Conservation (phyloP, 371 early-diverging fungal genomes). For the Rhizopus sp. region DNA sequence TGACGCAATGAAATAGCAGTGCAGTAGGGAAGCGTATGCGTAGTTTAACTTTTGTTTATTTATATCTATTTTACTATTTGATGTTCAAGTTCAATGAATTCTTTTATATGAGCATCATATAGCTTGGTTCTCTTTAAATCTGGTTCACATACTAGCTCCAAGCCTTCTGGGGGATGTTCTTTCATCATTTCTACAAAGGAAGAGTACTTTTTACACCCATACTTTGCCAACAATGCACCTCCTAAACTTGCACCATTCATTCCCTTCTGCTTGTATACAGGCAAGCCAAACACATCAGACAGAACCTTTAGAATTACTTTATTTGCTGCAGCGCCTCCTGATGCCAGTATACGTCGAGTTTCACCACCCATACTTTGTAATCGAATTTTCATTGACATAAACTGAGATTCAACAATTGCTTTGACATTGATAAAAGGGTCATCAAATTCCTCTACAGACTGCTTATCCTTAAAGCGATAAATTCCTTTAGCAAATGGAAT, state of each 20-base stretch:
- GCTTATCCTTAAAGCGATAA: conserved; percentile 60
- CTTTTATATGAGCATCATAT: conserved; percentile 8
- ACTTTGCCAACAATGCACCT: conserved; percentile 51
- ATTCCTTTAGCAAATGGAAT: conserved; percentile 74
- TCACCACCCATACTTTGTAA: conserved; percentile 38
- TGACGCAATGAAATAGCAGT: too few species aligned
- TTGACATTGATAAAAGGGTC: conserved; percentile 50
- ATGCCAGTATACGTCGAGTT: conserved; percentile 58
- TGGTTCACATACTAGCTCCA: conserved; percentile 36
- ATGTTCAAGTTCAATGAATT: conserved; percentile 19
- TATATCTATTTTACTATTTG: conserved; percentile 10
- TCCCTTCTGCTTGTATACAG: conserved; percentile 58
- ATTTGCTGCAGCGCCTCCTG: conserved; percentile 80
- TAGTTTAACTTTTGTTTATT: not conserved
- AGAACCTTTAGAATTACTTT: conserved; percentile 56
- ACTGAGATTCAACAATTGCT: conserved; percentile 75
- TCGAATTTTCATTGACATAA: conserved; percentile 70
- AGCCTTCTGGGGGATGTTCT: conserved; percentile 20
- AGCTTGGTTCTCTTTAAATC: conserved; percentile 18
- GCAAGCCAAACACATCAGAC: conserved; percentile 71
- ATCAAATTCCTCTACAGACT: conserved; percentile 52
- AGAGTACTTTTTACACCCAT: conserved; percentile 16
- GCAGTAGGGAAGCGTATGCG: too few species aligned
- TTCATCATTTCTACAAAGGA: conserved; percentile 44
- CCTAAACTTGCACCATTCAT: conserved; percentile 52